These are phyloP conservation scores for Reticulascus tulasneorum DNA, from an alignment of 2,329 filamentous ascomycete species.

Conservation along the genomic window DNA sequence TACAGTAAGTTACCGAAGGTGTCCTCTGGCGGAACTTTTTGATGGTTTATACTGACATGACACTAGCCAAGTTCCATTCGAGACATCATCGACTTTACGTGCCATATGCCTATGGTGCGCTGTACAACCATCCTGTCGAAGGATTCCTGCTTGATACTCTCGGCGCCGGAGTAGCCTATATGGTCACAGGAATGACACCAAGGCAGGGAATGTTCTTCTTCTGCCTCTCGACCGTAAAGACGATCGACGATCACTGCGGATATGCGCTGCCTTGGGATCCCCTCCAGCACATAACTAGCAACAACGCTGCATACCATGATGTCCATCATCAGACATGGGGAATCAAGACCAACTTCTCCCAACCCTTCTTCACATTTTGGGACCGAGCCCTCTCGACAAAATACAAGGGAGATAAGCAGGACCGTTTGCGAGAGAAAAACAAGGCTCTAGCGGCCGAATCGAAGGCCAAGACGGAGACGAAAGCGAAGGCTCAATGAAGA, in stretches of 20 bases:
- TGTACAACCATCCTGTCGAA: constrained; percentile 95
- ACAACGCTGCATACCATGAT: constrained; percentile 96
- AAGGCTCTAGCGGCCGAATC: constrained; percentile 7
- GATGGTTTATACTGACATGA: constrained; percentile 17
- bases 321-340: constrained; percentile 99
- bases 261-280: constrained; percentile 96
- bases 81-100: constrained; percentile 96
- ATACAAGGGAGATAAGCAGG: constrained; percentile 63
- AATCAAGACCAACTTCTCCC: constrained; percentile 91
- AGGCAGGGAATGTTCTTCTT: constrained; percentile 90
- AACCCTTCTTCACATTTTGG: constrained; percentile 96
- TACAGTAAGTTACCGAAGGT: constrained; percentile 79
- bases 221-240: constrained; percentile 85
- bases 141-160: constrained; percentile 90
- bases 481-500: too few relatives aligned
- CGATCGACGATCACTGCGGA: constrained; percentile 95
- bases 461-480: constrained; percentile 7
- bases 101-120: constrained; percentile 91
- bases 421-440: constrained; percentile 7
- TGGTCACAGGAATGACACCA: constrained; percentile 75
- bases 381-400: constrained; percentile 77
- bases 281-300: constrained; percentile 83
- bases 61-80: constrained; percentile 78
- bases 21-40: too few relatives aligned
- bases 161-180: constrained; percentile 79